phyloP scores from a whole-genome alignment of 2,329 filamentous ascomycete species.

The Fusarium staphyleae region DNA sequence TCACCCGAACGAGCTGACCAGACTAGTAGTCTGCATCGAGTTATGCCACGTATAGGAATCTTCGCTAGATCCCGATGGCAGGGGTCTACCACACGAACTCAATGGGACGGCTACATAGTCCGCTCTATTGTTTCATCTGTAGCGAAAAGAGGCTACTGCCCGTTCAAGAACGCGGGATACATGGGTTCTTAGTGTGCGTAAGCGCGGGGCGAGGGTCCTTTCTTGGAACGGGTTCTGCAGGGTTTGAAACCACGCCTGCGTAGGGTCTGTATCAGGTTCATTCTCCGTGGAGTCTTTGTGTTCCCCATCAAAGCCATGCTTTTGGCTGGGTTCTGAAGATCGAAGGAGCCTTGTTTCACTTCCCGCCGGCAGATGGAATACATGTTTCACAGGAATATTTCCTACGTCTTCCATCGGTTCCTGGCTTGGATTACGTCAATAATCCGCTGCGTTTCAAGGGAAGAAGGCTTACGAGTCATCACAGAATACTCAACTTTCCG shows the following conservation, averaged over 20 bases:
- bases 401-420: too few species aligned
- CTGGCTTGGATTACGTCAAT: not conserved
- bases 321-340: too few species aligned
- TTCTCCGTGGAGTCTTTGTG: not conserved
- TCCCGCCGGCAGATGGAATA: too few species aligned
- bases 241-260: conserved; percentile 26
- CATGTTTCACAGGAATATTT: too few species aligned
- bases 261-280: conserved; percentile 20
- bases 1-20: conserved; percentile 6
- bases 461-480: not conserved
- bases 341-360: too few species aligned
- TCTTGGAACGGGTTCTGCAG: conserved; percentile 3
- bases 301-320: too few species aligned
- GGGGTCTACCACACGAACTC: conserved; percentile 6
- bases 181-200: not conserved
- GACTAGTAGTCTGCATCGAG: conserved; percentile 13
- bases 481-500: not conserved
- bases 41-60: conserved; percentile 38
- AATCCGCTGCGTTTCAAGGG: not conserved
- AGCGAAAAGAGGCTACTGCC: not conserved
- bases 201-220: conserved; percentile 8
- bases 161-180: not conserved
- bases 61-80: conserved; percentile 10
- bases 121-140: conserved; percentile 23
- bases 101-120: conserved; percentile 10